Evolutionary conservation across 2,329 filamentous ascomycete genomes (phyloP), one percentile per base, ranked within the genome.

Genomic region (Penicillium paneum): DNA sequence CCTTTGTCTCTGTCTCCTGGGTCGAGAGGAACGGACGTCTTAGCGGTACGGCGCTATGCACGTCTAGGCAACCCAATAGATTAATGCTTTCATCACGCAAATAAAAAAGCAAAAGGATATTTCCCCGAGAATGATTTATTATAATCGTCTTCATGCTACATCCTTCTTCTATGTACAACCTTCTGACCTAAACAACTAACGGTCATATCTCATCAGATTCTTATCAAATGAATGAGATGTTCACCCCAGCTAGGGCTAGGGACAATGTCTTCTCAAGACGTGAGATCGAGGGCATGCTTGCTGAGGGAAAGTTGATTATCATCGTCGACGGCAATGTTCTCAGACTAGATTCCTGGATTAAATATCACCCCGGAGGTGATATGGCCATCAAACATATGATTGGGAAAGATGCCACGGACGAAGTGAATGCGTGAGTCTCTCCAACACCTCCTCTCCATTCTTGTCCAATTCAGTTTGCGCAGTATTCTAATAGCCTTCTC

Each of bases 311-410:
- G 54, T 82, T 83, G 49, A 83, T 97, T 53, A 81, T 96, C 62
- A 91, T 97, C 43, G 77, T 95, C 53, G 84, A 96, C 63, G 81
- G 85, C 54, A 83, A 86, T 67, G 91, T 96, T 5, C 74, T 97
- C 62, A 94, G 91, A 74, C 84, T 90, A 28, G 92, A 97, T 73
- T 81, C 86, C 29, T 97, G 91, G 91, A 76, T 94, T 44, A 84
- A 84, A 46, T 97, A 89, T 66, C 93, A 97, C 67, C 93, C 94
- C 11, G 94, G 94, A 43, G 94, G 94, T 61, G 84, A 91, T 64
- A 91, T 90, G 74, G 83, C 92, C 52, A 94, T 97, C 61, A 78
- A 84, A 70, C 93, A 97, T 69, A 92, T 97, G 90, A 82, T 97
- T 56, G 91, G 91, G 51, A 84, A 88, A 74, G 91, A 96, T 83